Base-by-base conservation (phyloP, 176 grass and related monocot genomes). In the Ampelocalamus luodianensis region DNA sequence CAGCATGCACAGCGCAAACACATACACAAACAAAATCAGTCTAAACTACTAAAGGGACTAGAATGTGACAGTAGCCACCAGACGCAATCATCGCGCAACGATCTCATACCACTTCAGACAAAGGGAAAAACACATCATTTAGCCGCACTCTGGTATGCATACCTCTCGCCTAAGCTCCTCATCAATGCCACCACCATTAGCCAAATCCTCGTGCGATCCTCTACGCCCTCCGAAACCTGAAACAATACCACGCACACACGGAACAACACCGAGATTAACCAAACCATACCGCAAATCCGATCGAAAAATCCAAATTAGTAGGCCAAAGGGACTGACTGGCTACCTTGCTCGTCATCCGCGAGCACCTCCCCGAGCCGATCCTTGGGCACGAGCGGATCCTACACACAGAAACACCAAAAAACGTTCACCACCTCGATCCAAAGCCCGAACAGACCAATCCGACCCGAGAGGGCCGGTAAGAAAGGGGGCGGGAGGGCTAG, bases 101-200 rank as follows among this genome's bases (percentile, higher is more conserved):
- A 78, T 78, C 14, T 16, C 32, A 68, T n/a, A 54, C 61, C 65
- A 65, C 42, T 74, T 45, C 56, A 42, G 14, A 12, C 14, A 24
- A 29, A 12, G 24, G 16, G 9, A 34, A 8, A 71, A 23, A 5
- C 12, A 23, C 16, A 45, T 8, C 65, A 43, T 22, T 3, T 10
- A 16, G 48, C 58, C 26, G 20, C 10, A 56, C 17, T 44, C 15
- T 56, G 56, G 39, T 23, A 79, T 10, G 14, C 68, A 12, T 85
- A 94, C 92, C 92, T 92, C 77, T 16, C 20, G n/a, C 54, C 66
- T 64, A 48, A 92, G 85, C 44, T 90, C 84, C 20, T 83, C 81
- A 0, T 85, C 80, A 10, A 71, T 72, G 51, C 51, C 43, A 22
- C 8, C 20, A 7, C 15, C 64, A 72, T 64, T 38, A 53, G 3